Evolutionary conservation across 2,329 filamentous ascomycete species (phyloP), one percentile per base, ranked within the genome.

Genomic region (Fusarium lyarnte): DNA sequence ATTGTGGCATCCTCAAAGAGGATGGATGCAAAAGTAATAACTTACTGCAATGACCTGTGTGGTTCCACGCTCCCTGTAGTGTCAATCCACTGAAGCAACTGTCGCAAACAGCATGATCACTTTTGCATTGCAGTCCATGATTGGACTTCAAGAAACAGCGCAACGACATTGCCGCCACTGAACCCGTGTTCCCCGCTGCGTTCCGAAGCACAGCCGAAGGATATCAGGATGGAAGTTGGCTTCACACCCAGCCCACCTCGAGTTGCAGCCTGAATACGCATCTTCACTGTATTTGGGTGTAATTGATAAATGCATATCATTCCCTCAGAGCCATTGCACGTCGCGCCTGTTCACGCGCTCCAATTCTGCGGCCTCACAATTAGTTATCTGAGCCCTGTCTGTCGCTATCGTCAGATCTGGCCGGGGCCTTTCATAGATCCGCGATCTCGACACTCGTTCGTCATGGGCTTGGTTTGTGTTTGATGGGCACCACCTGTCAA

Each of bases 121-220:
- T 49, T 46, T 41, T 39, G 36, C 55, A 45, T 64, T 51, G 35
- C 23, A 58, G 35, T 57, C 43, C 25, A 61, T 64, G 60, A 63
- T 53, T 63, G 60, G 39, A 63, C 47, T 59, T 47, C 51, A 65
- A 69, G 54, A 73, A 76, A 74, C 60, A 75, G 59, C 66, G 65
- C 71, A 73, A 63, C 60, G 59, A 60, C 57, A 70, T 73, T 63
- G 63, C 58, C 58, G 53, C 60, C 60, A 70, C 62, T 29, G 62
- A 47, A 66, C 64, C 57, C 54, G 59, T 58, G 51, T 53, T 49
- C 60, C 60, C 68, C 54, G 43, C 58, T 58, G 58, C 45, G 51
- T 69, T 65, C 71, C 74, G 76, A 77, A 67, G 69, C 76, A 74
- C 66, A 74, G 73, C 73, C 73, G 75, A 74, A 68, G 68, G 68